Base-by-base conservation (phyloP, 441 rosid species). In the Brassica balearica region DNA sequence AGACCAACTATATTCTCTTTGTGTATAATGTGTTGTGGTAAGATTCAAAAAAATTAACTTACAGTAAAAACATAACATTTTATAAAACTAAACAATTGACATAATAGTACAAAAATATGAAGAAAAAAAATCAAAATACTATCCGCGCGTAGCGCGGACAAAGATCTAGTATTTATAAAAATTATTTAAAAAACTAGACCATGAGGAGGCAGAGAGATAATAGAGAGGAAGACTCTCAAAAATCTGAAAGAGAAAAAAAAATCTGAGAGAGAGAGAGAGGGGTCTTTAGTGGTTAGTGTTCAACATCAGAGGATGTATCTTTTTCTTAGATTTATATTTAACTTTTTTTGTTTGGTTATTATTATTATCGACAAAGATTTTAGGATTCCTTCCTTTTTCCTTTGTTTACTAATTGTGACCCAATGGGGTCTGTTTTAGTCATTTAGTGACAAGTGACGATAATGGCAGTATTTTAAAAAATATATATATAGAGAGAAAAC, bases 201-300 rank as follows among this genome's bases (percentile, higher is more conserved):
- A 71, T 53, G 76, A 72, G 75, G 70, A 64, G 63, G 20, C 5
- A 61, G 56, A 73, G 65, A 29, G 34, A 29, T 29, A 29, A 3
- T 1, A 43, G n/a, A 43, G 51, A 11, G 51, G 12, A 22, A 43
- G n/a, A 43, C 43, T 34, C 38, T 36, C 41, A 32, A 32, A 32
- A 25, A 25, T 25, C 27, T 25, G 27, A 29, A 5, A 29, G 36
- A 32, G 22, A 80, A 63, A 82, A 6, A 43, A 43, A 43, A 43
- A 43, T 10, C 0, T 67, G 32, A 43, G 29, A 41, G 67, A 65
- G 19, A 55, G 58, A 62, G 36, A 72, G 3, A 17, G 14, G 61
- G 22, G 60, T 36, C 15, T 6, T 14, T 68, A 62, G 72, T 72
- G 82, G 71, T 79, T 79, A 67, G 61, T 68, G 80, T 75, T 65